A percentile compares a stretch with the other conserved stretches of the same genome.
Evolutionary conservation across 441 rosid species (phyloP).

Genomic region (Adansonia madagascariensis): DNA sequence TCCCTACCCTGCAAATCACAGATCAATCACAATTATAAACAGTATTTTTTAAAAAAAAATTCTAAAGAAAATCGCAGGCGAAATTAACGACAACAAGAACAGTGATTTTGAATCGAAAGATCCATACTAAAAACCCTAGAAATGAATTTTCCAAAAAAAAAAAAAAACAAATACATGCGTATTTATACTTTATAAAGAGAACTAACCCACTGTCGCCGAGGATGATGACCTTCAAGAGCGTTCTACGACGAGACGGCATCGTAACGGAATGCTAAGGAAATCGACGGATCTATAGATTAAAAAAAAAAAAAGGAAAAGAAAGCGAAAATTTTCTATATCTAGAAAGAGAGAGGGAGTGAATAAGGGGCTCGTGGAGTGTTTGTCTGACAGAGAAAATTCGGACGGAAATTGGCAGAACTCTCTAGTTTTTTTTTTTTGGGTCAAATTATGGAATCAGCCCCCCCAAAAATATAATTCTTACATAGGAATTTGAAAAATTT

Average conservation of each 20-base stretch:
- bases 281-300: too few species aligned
- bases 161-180: not conserved
- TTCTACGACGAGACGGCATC: conserved; percentile 75
- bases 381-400: conserved; percentile 6
- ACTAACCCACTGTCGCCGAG: conserved; percentile 82
- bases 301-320: not conserved
- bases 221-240: conserved; percentile 83
- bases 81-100: not conserved
- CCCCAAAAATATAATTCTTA: too few species aligned
- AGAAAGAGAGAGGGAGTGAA: not conserved
- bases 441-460: too few species aligned
- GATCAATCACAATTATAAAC: conserved; percentile 15
- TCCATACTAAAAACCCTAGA: conserved; percentile 8
- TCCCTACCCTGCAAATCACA: conserved; percentile 66
- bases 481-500: too few species aligned
- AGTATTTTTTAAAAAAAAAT: not conserved
- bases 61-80: not conserved
- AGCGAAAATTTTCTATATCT: not conserved
- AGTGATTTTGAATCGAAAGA: not conserved
- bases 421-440: not conserved
- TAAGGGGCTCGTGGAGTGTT: not conserved
- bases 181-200: not conserved
- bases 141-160: not conserved
- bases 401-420: not conserved
- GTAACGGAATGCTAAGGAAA: conserved; percentile 9